These are phyloP conservation scores for Colletotrichum eremochloae DNA, from an alignment of 2,329 filamentous ascomycete species.

Conservation along the genomic window DNA sequence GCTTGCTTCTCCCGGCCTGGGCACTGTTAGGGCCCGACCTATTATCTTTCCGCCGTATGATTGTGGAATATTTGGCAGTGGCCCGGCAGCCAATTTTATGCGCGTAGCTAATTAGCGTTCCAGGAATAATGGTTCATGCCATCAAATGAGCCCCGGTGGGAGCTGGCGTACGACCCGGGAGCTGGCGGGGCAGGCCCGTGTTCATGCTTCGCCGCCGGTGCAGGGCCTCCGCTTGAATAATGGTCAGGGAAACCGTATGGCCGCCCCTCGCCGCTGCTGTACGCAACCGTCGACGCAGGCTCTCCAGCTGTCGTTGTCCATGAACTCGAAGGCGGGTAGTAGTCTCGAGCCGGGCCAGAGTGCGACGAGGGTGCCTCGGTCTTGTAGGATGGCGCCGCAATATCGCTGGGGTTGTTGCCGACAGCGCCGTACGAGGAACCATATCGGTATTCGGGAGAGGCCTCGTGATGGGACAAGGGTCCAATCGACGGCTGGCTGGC, in stretches of 20 bases:
- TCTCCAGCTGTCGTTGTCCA: constrained; percentile 68
- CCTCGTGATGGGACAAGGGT: constrained; percentile 63
- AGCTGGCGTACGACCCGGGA: constrained; percentile 57
- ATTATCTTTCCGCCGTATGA: constrained; percentile 17
- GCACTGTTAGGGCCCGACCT: constrained; percentile 21
- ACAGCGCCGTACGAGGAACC: constrained; percentile 59
- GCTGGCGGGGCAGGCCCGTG: constrained; percentile 51
- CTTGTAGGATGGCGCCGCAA: constrained; percentile 49
- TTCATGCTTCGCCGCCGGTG: constrained; percentile 51
- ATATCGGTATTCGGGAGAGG: constrained; percentile 69
- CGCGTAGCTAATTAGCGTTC: constrained; percentile 59
- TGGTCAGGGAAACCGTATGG: constrained; percentile 65
- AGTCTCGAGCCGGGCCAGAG: constrained; percentile 59
- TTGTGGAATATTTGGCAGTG: constrained; percentile 22
- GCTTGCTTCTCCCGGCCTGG: constrained; percentile 2
- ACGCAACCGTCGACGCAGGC: constrained; percentile 58
- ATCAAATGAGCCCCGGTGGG: constrained; percentile 60
- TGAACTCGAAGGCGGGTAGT: constrained; percentile 64
- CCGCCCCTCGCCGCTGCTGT: constrained; percentile 60
- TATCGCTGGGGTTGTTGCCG: constrained; percentile 51
- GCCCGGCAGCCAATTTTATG: constrained; percentile 18
- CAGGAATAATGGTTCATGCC: constrained; percentile 70
- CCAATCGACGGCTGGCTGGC: constrained; percentile 66
- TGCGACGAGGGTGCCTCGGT: constrained; percentile 49
- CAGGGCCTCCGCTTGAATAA: constrained; percentile 57